These are phyloP conservation scores for Macrolepiota dolichaula DNA, from an alignment of 768 basidiomycete genomes.

Conservation along the genomic window DNA sequence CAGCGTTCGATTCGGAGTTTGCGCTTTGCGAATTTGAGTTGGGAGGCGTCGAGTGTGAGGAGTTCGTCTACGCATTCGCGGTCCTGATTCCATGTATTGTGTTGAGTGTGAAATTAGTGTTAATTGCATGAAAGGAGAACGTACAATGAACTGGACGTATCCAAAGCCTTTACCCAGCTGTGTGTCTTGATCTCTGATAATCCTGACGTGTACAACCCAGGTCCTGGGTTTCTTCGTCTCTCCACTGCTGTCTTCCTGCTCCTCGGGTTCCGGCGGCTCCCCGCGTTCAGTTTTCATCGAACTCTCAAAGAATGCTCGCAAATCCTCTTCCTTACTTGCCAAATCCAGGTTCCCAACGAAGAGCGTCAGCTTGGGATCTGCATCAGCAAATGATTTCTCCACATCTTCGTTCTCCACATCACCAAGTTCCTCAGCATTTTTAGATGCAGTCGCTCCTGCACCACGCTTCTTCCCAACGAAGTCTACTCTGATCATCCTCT, in stretches of 20 bases:
- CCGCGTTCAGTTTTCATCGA: constrained; percentile 72
- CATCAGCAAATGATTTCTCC: constrained; percentile 21
- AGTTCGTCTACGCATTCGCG: constrained; percentile 91
- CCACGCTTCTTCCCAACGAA: constrained; percentile 35
- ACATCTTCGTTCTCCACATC: constrained; percentile 12
- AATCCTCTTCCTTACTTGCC: constrained; percentile 84
- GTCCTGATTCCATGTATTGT: constrained; percentile 49
- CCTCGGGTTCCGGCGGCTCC: constrained; percentile 31
- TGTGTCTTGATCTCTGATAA: constrained; percentile 86
- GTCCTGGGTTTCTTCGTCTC: constrained; percentile 33
- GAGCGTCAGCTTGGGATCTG: constrained; percentile 77
- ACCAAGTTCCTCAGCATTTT: constrained; percentile 14
- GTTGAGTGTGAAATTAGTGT: neutral
- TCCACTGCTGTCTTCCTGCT: constrained; percentile 23
- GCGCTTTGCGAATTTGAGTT: constrained; percentile 90
- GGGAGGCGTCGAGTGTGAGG: constrained; percentile 70
- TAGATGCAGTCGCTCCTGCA: constrained; percentile 10
- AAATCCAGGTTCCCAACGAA: constrained; percentile 96
- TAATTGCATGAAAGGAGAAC: constrained; percentile 23
- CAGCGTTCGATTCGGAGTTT: constrained; percentile 89
- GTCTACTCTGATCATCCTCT: constrained; percentile 79
- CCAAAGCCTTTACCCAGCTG: constrained; percentile 95
- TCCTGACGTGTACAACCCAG: constrained; percentile 84
- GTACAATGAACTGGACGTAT: constrained; percentile 83
- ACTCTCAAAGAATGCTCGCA: constrained; percentile 83